Evolutionary conservation across 2,329 filamentous ascomycete genomes (phyloP), one percentile per base, ranked within the genome.

Genomic region (Conoideocrella luteorostrata): DNA sequence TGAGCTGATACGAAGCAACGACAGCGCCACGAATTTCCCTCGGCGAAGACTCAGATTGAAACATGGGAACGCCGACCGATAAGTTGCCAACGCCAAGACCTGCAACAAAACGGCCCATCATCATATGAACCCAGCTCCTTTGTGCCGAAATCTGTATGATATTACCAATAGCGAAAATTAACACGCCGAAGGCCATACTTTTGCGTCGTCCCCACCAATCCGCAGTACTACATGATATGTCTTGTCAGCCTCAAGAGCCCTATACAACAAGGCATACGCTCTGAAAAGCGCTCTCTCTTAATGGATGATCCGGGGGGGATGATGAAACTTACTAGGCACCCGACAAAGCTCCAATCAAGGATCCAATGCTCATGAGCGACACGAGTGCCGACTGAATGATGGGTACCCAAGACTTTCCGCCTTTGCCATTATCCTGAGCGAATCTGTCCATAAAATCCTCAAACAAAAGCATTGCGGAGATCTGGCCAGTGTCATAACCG

Each of bases 1-100:
- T 80, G 13, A 87, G 75, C 63, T 87, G 84, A 62, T 86, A 87
- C n/a, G 75, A 79, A 4, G 75, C 71, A n/a, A 84, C 76, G 34
- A 84, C 74, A 26, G 77, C 74, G 52, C 80, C 80, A 51, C 80
- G 77, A 48, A 84, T 80, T 53, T 78, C 71, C 15, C 72, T 70
- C 4, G 81, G 81, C 2, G 77, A 71, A 41, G 71, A 78, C 56
- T 85, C 81, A 32, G 76, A 76, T 61, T 84, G 80, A 61, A 80
- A 84, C 71, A 84, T 79, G 46, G 81, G 80, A 2, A 84, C 78
- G 28, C 78, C 70, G 26, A 84, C 75, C 0, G 78, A 83, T 2
- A 86, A 68, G 41, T 72, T 81, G 34, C 84, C 84, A 22, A 86
- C 74, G 35, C 82, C 82, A 3, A 86, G 67, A 55, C 83, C 83